Evolutionary conservation across 164 flowering plant species (phyloP).

Genomic region (Santalum album): DNA sequence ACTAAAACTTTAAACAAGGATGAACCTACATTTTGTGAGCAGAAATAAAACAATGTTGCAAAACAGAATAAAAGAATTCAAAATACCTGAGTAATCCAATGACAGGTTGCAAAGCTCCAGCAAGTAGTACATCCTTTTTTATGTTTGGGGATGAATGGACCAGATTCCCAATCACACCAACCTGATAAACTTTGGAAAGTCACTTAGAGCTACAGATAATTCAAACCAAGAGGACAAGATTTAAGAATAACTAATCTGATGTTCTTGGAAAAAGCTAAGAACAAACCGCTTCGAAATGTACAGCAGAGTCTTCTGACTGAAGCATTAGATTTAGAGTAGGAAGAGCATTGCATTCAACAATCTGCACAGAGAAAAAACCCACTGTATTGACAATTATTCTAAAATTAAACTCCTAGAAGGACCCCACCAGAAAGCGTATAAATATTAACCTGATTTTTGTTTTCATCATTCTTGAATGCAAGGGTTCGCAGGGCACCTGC

Average conservation of each 20-base stretch:
- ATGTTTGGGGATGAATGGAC: slow-evolving; percentile 96
- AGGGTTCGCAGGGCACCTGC: slow-evolving; percentile 93
- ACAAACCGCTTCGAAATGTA: slow-evolving; percentile 95
- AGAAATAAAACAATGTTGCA: not conserved
- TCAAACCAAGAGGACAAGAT: not conserved
- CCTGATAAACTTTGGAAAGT: slow-evolving; percentile 33
- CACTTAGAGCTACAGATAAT: not conserved
- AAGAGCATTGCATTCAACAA: slow-evolving; percentile 96
- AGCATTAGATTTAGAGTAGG: slow-evolving; percentile 92
- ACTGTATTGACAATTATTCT: not conserved
- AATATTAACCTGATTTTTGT: slow-evolving; percentile 72
- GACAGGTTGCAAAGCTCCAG: slow-evolving; percentile 97
- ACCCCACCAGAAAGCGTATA: not conserved
- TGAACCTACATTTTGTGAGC: not conserved
- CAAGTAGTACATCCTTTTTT: slow-evolving; percentile 88
- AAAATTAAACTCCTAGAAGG: not conserved
- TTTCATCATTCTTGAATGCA: slow-evolving; percentile 97
- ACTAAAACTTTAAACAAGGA: not conserved
- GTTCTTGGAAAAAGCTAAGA: not conserved
- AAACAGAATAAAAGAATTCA: not conserved
- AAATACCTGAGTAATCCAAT: slow-evolving; percentile 78
- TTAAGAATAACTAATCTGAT: not conserved
- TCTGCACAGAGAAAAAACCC: slow-evolving; percentile 36
- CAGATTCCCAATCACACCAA: slow-evolving; percentile 96
- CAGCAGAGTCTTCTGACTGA: slow-evolving; percentile 85